Base-by-base conservation (phyloP, 129 eudicot genomes). In the Lactuca saligna region DNA sequence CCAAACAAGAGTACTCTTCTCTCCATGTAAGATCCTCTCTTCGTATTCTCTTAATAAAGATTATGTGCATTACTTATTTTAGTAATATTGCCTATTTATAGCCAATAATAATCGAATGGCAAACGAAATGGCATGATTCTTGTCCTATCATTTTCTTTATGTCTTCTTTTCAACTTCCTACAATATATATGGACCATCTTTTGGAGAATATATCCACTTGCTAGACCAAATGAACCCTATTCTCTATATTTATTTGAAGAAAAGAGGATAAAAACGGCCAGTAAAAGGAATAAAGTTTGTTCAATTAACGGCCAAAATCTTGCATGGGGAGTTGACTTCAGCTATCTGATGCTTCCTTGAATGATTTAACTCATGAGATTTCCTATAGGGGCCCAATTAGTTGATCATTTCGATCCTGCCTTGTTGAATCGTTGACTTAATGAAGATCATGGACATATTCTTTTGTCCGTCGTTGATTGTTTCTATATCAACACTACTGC, bases 11-110 rank as follows among this genome's bases (percentile, higher is more conserved):
- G 20, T 60, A 17, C 55, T 55, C 42, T 57, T 17, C 77, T 63
- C 49, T 63, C 63, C 78, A 73, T 73, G 78, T 73, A 63, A 73
- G 78, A 73, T 3, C 70, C 17, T 44, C 57, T 46, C 79, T 65
- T 74, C 59, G 16, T 38, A 57, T 25, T 38, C n/a, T 63, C 20
- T 63, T 73, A 39, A 38, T 54, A 37, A 38, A 7, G 34, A 38
- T 69, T 29, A 37, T 39, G 54, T 69, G 64, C 48, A 7, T 54
- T 20, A 53, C 62, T 55, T 11, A 29, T 38, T 37, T 68, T 37
- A 54, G 73, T 54, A 37, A 20, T 3, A 55, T 14, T n/a, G 29
- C 34, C 37, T 68, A 68, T 69, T 54, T 68, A 68, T 54, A 38
- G 73, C 49, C 7, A 0, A 42, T 42, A 3, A 42, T 8, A 42